Percentiles rank a stretch among this genome's conserved stretches.
Evolutionary conservation across 2,329 filamentous ascomycete genomes (phyloP).

Genomic region (Penicillium sclerotigenum): DNA sequence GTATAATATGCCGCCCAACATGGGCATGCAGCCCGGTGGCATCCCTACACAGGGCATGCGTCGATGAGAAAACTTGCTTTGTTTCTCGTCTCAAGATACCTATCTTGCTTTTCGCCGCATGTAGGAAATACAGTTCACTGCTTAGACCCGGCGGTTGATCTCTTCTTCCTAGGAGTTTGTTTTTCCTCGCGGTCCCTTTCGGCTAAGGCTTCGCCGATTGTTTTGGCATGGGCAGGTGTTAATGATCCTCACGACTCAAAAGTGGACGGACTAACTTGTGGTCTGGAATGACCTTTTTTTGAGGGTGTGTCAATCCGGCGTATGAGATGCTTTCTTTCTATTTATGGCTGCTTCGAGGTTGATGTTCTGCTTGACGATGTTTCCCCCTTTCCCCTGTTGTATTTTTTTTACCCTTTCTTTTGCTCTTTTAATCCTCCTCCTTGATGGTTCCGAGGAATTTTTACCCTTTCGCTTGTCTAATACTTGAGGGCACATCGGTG

Average conservation of each 20-base stretch:
- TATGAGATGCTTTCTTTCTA: constrained; percentile 23
- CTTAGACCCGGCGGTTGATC: constrained; percentile 18
- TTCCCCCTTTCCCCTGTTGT: constrained; percentile 15
- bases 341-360: constrained; percentile 22
- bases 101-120: constrained; percentile 14
- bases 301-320: constrained; percentile 32
- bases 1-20: constrained; percentile 42
- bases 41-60: constrained; percentile 40
- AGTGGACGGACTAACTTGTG: constrained; percentile 33
- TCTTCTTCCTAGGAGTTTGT: constrained; percentile 16
- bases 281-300: constrained; percentile 28
- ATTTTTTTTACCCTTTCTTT: constrained; percentile 15
- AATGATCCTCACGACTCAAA: constrained; percentile 40
- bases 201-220: constrained; percentile 25
- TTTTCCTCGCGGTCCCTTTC: constrained; percentile 16
- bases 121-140: constrained; percentile 9
- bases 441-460: constrained; percentile 9
- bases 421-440: constrained; percentile 13
- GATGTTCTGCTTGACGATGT: constrained; percentile 24
- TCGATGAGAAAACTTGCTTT: constrained; percentile 16
- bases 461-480: constrained; percentile 26
- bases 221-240: constrained; percentile 41
- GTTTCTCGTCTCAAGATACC: constrained; percentile 11
- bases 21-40: constrained; percentile 42
- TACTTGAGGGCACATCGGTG: constrained; percentile 23